A percentile compares a stretch with the other conserved stretches of the same genome.
Evolutionary conservation across 345 rosid species (phyloP).

Genomic region (Aurinia saxatilis): DNA sequence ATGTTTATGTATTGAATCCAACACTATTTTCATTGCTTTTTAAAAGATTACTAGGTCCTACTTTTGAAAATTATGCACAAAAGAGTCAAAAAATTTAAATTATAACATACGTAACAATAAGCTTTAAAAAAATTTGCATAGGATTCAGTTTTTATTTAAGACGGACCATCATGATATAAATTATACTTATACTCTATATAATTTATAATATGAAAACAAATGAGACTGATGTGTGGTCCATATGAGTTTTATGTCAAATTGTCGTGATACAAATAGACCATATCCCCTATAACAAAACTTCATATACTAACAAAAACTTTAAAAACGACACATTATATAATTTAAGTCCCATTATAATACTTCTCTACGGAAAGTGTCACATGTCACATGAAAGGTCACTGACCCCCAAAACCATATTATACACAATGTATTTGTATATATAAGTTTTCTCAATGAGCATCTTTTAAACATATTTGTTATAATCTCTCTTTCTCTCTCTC

Average conservation of each 20-base stretch:
- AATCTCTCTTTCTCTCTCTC: background rate
- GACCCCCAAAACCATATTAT: conserved; percentile 14
- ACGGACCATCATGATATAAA: no score
- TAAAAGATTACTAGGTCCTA: no score
- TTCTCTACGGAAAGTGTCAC: conserved; percentile 10
- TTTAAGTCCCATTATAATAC: background rate
- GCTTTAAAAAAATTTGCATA: no score
- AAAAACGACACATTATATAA: background rate
- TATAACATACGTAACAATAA: no score
- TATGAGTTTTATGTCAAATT: conserved; percentile 7
- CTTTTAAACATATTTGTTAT: background rate
- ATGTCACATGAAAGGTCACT: conserved; percentile 24
- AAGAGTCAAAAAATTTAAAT: no score
- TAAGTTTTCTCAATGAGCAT: background rate
- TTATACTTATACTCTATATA: background rate
- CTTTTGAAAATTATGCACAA: no score
- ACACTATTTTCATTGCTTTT: no score
- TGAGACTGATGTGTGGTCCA: conserved; percentile 12
- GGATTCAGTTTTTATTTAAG: no score
- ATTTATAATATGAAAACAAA: background rate
- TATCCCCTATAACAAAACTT: background rate
- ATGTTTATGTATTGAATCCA: no score
- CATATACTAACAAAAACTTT: background rate
- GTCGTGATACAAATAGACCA: conserved; percentile 12
- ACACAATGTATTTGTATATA: background rate